Percentiles rank a stretch among this genome's conserved stretches.
These are phyloP conservation scores for Amphicarpaea edgeworthii DNA, from an alignment of 306 rosid species.

Conservation along the genomic window DNA sequence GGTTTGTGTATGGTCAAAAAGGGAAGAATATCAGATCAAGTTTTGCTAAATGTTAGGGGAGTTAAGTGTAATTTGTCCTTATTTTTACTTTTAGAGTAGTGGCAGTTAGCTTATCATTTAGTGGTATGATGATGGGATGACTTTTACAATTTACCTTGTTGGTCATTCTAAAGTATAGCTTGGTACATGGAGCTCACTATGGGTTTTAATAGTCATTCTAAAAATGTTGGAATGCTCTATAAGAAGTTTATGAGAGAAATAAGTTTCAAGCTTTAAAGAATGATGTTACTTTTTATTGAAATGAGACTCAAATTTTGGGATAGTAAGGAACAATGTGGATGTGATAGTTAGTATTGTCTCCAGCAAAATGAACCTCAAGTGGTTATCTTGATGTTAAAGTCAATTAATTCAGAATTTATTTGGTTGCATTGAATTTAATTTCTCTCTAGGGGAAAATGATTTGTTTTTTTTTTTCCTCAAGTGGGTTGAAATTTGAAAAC, in stretches of 20 bases:
- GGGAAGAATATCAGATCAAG: not conserved
- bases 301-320: constrained; percentile 11
- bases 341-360: constrained; percentile 23
- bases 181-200: not conserved
- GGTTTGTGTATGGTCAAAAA: not conserved
- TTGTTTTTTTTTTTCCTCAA: not conserved
- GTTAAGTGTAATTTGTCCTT: not conserved
- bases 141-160: constrained; percentile 14
- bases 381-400: constrained; percentile 33
- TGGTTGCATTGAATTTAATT: constrained; percentile 19
- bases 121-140: constrained; percentile 1
- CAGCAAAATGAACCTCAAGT: constrained; percentile 26
- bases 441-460: constrained; percentile 15
- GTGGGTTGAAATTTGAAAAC: constrained; percentile 43
- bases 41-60: not conserved
- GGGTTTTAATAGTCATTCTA: constrained; percentile 9
- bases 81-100: constrained; percentile 16
- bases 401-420: constrained; percentile 13
- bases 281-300: constrained; percentile 10
- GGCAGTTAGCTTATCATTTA: constrained; percentile 22
- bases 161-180: not conserved
- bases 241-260: constrained; percentile 17
- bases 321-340: constrained; percentile 33
- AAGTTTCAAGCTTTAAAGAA: constrained; percentile 12
- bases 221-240: constrained; percentile 18